Percentiles rank a stretch among this genome's conserved stretches.
These are phyloP conservation scores for Strobilomyces confusus DNA, from an alignment of 768 basidiomycete species.

Conservation along the genomic window DNA sequence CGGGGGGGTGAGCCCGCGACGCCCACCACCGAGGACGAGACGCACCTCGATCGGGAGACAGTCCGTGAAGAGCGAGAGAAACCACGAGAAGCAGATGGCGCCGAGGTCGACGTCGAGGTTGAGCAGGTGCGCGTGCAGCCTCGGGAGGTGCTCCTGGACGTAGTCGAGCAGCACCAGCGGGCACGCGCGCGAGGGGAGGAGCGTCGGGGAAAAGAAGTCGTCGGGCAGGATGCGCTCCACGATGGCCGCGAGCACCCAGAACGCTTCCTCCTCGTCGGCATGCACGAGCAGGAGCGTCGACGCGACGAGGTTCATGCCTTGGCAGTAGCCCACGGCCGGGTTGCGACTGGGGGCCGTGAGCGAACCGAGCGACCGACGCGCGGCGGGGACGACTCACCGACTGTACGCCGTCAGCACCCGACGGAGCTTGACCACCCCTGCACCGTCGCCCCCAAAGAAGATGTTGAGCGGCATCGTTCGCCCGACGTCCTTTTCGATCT, in stretches of 20 bases:
- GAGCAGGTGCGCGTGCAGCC: slow-evolving; percentile 68
- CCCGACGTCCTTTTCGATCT: slow-evolving; percentile 96
- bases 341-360: slow-evolving; percentile 59
- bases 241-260: slow-evolving; percentile 89
- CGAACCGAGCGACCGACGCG: neutral
- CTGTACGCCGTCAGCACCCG: slow-evolving; percentile 91
- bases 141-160: slow-evolving; percentile 72
- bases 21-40: neutral
- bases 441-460: slow-evolving; percentile 96
- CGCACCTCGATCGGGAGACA: slow-evolving; percentile 91
- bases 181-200: slow-evolving; percentile 91
- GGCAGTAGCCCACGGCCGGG: slow-evolving; percentile 89
- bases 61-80: slow-evolving; percentile 92
- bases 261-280: slow-evolving; percentile 95
- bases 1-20: neutral
- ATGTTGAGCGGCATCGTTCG: slow-evolving; percentile 91
- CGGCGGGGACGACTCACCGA: slow-evolving; percentile 50
- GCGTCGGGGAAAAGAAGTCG: slow-evolving; percentile 89
- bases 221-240: slow-evolving; percentile 86
- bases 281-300: slow-evolving; percentile 91
- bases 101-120: slow-evolving; percentile 85
- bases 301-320: slow-evolving; percentile 94
- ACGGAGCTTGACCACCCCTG: slow-evolving; percentile 87
- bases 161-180: slow-evolving; percentile 88
- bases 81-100: slow-evolving; percentile 98